Conservation (phyloP, 1,139 yeast species). For the Starmera stellimalicola region DNA sequence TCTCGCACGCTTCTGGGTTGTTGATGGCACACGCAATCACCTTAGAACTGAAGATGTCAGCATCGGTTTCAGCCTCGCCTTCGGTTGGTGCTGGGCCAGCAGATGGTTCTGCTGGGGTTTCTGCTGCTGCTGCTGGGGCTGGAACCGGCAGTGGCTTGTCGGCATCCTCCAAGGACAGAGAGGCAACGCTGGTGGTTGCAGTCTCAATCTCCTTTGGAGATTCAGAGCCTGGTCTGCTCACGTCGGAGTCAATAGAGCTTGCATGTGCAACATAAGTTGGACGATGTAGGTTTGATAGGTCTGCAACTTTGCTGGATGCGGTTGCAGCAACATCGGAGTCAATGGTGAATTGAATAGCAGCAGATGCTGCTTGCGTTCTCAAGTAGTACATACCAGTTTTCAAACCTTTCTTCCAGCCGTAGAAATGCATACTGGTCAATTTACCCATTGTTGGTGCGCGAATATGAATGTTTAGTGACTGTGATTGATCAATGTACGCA, state of each 20-base stretch:
- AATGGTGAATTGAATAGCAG: slow-evolving; percentile 88
- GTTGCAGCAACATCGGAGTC: slow-evolving; percentile 45
- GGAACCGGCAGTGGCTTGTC: slow-evolving; percentile 20
- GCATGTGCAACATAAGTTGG: slow-evolving; percentile 37
- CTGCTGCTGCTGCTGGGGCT: slow-evolving; percentile 12
- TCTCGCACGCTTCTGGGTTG: slow-evolving; percentile 95
- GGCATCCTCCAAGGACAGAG: slow-evolving; percentile 21
- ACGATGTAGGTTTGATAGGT: slow-evolving; percentile 45
- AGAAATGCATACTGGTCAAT: slow-evolving; percentile 94
- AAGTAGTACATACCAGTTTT: slow-evolving; percentile 98
- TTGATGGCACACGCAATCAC: slow-evolving; percentile 95
- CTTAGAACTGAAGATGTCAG: slow-evolving; percentile 82
- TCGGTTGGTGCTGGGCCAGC: slow-evolving; percentile 15
- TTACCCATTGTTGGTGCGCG: slow-evolving; percentile 87
- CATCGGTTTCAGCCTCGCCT: slow-evolving; percentile 27
- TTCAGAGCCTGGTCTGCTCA: slow-evolving; percentile 17
- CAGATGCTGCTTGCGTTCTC: slow-evolving; percentile 90
- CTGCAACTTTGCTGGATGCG: slow-evolving; percentile 46
- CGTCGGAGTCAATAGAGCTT: slow-evolving; percentile 17
- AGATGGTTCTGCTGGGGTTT: slow-evolving; percentile 9
- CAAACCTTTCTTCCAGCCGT: slow-evolving; percentile 94
- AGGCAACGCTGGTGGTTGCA: slow-evolving; percentile 22
- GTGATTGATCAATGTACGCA: slow-evolving; percentile 90
- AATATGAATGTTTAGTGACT: slow-evolving; percentile 80
- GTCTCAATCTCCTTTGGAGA: slow-evolving; percentile 19